Evolutionary conservation across 768 basidiomycete genomes (phyloP).

Genomic region (Sporobolomyces phaffii): DNA sequence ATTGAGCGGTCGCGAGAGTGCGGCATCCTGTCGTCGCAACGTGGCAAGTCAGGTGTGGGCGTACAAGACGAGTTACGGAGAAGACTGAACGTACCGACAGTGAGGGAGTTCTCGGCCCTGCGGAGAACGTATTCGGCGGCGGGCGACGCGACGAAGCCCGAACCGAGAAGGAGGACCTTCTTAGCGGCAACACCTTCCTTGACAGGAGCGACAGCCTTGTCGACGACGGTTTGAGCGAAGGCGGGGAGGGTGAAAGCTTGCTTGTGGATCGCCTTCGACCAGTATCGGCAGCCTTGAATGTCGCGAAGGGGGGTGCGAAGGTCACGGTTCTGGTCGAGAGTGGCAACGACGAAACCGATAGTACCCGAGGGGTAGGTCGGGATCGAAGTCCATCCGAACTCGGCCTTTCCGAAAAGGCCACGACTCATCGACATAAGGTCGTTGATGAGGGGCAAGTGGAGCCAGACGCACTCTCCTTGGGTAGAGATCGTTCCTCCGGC

Average conservation of each 20-base stretch:
- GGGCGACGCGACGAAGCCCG: conserved; percentile 92
- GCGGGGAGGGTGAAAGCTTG: conserved; percentile 88
- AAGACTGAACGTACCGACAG: conserved; percentile 63
- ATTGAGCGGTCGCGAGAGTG: conserved; percentile 68
- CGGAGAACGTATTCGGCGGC: conserved; percentile 89
- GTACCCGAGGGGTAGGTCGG: conserved; percentile 98
- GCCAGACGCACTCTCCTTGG: conserved; percentile 92
- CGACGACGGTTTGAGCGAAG: conserved; percentile 69
- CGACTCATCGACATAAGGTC: conserved; percentile 64
- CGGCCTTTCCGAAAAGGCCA: conserved; percentile 67
- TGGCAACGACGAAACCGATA: conserved; percentile 87
- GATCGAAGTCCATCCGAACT: conserved; percentile 93
- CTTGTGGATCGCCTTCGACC: conserved; percentile 71
- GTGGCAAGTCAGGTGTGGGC: no score
- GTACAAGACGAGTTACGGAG: no score
- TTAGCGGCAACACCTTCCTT: conserved; percentile 46
- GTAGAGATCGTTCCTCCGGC: conserved; percentile 90
- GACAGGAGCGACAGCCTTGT: conserved; percentile 46
- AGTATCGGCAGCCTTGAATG: conserved; percentile 64
- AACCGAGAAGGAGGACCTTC: conserved; percentile 81
- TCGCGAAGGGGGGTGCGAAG: conserved; percentile 67
- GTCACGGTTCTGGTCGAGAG: conserved; percentile 64
- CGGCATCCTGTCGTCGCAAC: conserved; percentile 63
- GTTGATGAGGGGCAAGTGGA: conserved; percentile 80
- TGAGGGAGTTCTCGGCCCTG: conserved; percentile 71